Conservation (phyloP, 306 rosid genomes). For the Bauhinia variegata region DNA sequence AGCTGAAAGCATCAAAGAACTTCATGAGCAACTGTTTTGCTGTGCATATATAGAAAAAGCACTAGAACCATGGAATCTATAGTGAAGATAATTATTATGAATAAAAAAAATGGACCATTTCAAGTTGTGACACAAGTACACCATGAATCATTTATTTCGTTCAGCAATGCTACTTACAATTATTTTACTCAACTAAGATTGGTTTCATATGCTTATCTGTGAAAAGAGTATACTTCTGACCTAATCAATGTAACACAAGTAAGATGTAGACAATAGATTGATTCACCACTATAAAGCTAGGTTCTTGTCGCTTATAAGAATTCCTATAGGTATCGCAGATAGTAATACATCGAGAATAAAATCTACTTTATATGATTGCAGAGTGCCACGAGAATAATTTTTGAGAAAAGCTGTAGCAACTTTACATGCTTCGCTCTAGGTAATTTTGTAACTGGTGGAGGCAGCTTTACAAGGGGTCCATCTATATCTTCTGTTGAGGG, state of each 20-base stretch:
- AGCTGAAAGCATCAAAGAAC: conserved; percentile 51
- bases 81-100: neutral
- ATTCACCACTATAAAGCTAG: neutral
- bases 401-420: neutral
- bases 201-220: neutral
- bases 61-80: neutral
- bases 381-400: neutral
- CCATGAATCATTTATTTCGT: neutral
- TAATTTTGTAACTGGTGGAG: conserved; percentile 66
- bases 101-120: neutral
- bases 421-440: conserved; percentile 86
- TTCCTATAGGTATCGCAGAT: neutral
- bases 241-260: neutral
- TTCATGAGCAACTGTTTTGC: conserved; percentile 18
- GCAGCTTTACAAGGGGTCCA: conserved; percentile 83
- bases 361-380: neutral
- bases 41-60: neutral
- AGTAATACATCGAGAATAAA: neutral
- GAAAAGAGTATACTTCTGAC: neutral
- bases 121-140: neutral
- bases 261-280: neutral
- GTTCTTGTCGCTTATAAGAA: too few relatives aligned
- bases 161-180: neutral
- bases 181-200: neutral
- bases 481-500: conserved; percentile 77